Evolutionary conservation across 306 rosid species (phyloP).

Genomic region (Inga leiocalycina): DNA sequence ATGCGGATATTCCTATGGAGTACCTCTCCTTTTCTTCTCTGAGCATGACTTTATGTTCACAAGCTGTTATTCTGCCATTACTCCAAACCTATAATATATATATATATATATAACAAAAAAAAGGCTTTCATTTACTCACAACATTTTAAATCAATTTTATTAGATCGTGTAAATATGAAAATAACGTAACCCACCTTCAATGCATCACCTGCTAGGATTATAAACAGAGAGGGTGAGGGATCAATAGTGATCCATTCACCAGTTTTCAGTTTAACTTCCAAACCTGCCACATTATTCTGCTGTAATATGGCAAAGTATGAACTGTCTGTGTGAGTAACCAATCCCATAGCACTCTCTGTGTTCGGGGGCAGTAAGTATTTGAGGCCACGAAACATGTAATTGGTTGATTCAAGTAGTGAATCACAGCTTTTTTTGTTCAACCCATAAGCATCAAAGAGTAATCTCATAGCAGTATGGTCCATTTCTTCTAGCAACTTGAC

Average conservation of each 20-base stretch:
- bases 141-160: too few relatives aligned
- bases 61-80: too few relatives aligned
- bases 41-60: too few relatives aligned
- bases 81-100: too few relatives aligned
- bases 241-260: conserved; percentile 14
- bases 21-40: too few relatives aligned
- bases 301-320: too few relatives aligned
- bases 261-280: too few relatives aligned
- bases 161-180: too few relatives aligned
- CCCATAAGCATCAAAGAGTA: conserved; percentile 41
- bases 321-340: background rate
- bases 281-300: too few relatives aligned
- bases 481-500: conserved; percentile 39
- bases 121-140: too few relatives aligned
- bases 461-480: conserved; percentile 30
- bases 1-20: too few relatives aligned
- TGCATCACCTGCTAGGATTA: conserved; percentile 39
- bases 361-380: conserved; percentile 25
- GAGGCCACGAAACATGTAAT: background rate
- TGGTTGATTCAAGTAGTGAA: conserved; percentile 32
- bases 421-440: conserved; percentile 34
- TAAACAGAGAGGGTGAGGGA: conserved; percentile 39
- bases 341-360: conserved; percentile 31
- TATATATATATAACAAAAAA: too few relatives aligned
- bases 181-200: conserved; percentile 28